Evolutionary conservation across 345 rosid genomes (phyloP).

Genomic region (Conringia planisiliqua): DNA sequence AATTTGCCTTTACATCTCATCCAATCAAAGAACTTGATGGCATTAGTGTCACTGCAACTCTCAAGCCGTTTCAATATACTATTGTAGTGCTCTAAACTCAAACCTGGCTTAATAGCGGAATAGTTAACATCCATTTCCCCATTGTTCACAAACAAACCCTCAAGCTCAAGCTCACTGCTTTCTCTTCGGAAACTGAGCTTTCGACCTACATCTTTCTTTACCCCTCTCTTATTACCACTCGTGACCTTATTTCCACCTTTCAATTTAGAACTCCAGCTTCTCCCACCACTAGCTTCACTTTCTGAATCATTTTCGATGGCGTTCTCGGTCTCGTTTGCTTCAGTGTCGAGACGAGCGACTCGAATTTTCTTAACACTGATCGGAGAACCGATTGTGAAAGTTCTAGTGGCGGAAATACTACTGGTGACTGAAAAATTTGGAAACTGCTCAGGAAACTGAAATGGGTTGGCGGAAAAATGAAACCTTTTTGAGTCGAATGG

Average conservation of each 20-base stretch:
- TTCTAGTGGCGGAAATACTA: conserved; percentile 28
- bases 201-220: conserved; percentile 34
- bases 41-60: conserved; percentile 50
- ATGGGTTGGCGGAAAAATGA: conserved; percentile 37
- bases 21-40: conserved; percentile 73
- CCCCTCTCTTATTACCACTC: conserved; percentile 33
- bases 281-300: conserved; percentile 19
- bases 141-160: conserved; percentile 36
- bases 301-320: conserved; percentile 16
- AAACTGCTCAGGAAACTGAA: conserved; percentile 38
- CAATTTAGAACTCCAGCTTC: conserved; percentile 25
- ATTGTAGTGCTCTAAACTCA: conserved; percentile 59
- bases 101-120: conserved; percentile 38
- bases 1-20: conserved; percentile 67
- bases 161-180: conserved; percentile 30
- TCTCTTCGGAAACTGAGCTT: conserved; percentile 35
- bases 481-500: conserved; percentile 53
- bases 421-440: conserved; percentile 40
- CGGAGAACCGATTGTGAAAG: conserved; percentile 33
- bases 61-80: conserved; percentile 64
- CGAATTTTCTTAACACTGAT: conserved; percentile 37
- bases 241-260: conserved; percentile 2
- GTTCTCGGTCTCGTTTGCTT: conserved; percentile 29
- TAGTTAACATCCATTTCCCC: conserved; percentile 56
- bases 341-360: conserved; percentile 42